Base-by-base conservation (phyloP, 352 stramenopile species). In the Phytophthora idaei region DNA sequence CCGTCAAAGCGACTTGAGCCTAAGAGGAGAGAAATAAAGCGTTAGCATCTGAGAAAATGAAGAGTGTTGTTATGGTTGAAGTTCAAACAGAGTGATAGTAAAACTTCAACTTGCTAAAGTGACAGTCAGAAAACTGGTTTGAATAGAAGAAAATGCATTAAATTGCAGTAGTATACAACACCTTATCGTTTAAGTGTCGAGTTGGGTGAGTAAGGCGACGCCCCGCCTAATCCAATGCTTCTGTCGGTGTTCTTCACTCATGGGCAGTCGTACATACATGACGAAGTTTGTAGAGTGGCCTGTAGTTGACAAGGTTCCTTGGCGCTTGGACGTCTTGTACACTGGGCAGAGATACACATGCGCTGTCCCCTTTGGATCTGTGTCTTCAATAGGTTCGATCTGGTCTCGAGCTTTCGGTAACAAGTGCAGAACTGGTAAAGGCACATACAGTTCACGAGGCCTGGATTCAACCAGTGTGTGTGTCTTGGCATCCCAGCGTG, bases 271-370 rank as follows among this genome's bases (percentile, higher is more conserved):
- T 41, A 98, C 89, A 15, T 89, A 97, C 90, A 98, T 97, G 72
- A 98, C 94, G 75, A 98, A 98, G 77, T 98, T 98, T 27, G 94
- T 98, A 39, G 91, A 98, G 60, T 98, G 94, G 29, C 94, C 94
- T 25, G 94, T 98, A 4, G 94, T 98, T 7, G 87, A 97, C 29
- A 98, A 77, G 42, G 87, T 98, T 39, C 94, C 94, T 55, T 96
- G 82, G 6, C 93, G 83, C 61, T 97, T 75, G 50, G 88, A 97
- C 31, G 90, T 97, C 79, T 97, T 97, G 88, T 98, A 98, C 17
- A 98, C 90, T 1, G 93, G 93, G 49, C 89, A 97, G 54, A 96
- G 77, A 64, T 97, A 98, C 67, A 97, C 85, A 64, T 98, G 90
- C 3, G 89, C 90, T n/a, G 90, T 97, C 54, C 92, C 91, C 17